These are phyloP conservation scores for Fonsecaea monophora DNA, from an alignment of 2,329 filamentous ascomycete genomes.

Conservation along the genomic window DNA sequence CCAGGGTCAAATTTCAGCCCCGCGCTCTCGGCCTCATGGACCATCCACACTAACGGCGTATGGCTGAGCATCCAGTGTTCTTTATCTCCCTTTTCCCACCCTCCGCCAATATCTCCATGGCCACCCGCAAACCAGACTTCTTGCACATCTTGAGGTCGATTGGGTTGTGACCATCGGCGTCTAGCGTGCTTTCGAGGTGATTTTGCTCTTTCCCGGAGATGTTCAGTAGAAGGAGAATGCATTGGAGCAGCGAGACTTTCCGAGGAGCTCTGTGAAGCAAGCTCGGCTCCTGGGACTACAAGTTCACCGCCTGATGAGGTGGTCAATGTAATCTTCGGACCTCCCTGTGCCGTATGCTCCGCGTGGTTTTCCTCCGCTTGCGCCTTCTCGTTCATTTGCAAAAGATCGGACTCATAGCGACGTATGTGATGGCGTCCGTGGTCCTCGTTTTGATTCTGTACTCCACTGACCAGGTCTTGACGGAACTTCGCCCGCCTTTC, in stretches of 20 bases:
- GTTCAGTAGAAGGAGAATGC: constrained; percentile 22
- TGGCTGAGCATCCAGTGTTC: constrained; percentile 69
- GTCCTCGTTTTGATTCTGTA: constrained; percentile 27
- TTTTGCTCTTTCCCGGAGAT: constrained; percentile 19
- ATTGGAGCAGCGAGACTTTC: constrained; percentile 29
- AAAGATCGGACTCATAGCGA: constrained; percentile 28
- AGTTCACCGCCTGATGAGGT: constrained; percentile 6
- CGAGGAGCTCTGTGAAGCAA: constrained; percentile 16
- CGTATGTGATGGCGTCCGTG: constrained; percentile 12
- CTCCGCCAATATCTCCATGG: constrained; percentile 80
- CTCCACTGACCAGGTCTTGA: constrained; percentile 61
- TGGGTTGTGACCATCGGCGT: constrained; percentile 43
- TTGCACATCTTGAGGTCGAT: constrained; percentile 71
- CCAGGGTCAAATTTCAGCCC: constrained; percentile 73
- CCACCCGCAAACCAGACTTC: constrained; percentile 78
- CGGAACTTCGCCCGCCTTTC: constrained; percentile 65
- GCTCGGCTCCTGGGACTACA: constrained; percentile 8
- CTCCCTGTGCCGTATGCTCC: background rate
- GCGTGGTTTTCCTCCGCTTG: background rate
- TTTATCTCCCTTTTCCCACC: constrained; percentile 52
- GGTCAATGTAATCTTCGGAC: constrained; percentile 4
- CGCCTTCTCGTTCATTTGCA: constrained; percentile 23
- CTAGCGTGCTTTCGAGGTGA: constrained; percentile 23
- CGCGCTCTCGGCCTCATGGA: constrained; percentile 67
- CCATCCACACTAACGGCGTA: constrained; percentile 73